Evolutionary conservation across 2,329 filamentous ascomycete genomes (phyloP), one percentile per base, ranked within the genome.

Genomic region (Penicillium sp.): DNA sequence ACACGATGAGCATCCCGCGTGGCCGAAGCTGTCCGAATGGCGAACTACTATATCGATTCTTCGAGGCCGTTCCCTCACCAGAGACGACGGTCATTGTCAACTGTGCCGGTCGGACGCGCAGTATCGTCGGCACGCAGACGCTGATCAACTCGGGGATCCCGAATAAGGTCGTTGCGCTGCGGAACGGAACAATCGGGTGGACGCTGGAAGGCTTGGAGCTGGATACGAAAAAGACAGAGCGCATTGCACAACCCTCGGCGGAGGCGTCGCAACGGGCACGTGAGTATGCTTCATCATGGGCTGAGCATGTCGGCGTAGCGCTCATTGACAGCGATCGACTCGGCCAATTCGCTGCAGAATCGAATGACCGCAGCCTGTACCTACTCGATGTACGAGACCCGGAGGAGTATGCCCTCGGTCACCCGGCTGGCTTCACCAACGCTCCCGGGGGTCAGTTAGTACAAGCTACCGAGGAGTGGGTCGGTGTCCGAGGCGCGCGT

Each of bases 11-110:
- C 31, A 57, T 57, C 17, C 55, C 55, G 2, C 26, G 45, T 13
- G 55, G 49, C 5, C 49, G 49, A 5, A 56, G 53, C 41, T 56
- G 53, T 47, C 53, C 53, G 0, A 41, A 41, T 8, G 53, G 53
- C 7, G 53, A 56, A 56, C 41, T 56, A 15, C 26, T 56, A 21
- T 56, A 56, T 56, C 38, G 53, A 7, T 56, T 56, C 23, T 56
- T 56, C 19, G 53, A 56, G 53, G 53, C 53, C 19, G 53, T 56
- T 3, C 53, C 53, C 11, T 41, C 35, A 5, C 35, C 35, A 2
- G 11, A 41, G 11, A 41, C 35, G 35, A 30, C 35, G 44, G 15
- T 56, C 26, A 48, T 59, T n/a, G 19, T 59, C 48, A 59, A 45
- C 30, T 26, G 35, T 46, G 47, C 49, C 31, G 26, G 35, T 29